phyloP scores from a whole-genome alignment of 495 filamentous ascomycete species.

The Talaromyces liani region DNA sequence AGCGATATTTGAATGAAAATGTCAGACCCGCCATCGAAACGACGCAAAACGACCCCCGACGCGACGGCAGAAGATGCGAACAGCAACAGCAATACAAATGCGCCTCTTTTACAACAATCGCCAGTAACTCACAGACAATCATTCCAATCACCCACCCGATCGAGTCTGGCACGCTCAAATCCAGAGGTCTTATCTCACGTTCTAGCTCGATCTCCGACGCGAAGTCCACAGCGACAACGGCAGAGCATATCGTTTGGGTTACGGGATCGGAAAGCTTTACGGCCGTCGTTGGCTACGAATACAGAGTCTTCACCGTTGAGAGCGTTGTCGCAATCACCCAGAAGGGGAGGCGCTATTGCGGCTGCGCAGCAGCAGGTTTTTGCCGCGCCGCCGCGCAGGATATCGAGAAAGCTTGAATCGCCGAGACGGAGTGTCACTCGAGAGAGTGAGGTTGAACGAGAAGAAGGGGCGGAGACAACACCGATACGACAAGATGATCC shows the following conservation, averaged over 20 bases:
- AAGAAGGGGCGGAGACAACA: background rate
- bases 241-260: conserved; percentile 22
- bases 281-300: conserved; percentile 29
- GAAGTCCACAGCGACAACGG: conserved; percentile 14
- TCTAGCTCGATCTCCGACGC: conserved; percentile 26
- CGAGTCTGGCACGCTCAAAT: conserved; percentile 56
- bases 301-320: conserved; percentile 32
- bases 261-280: conserved; percentile 28
- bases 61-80: conserved; percentile 18
- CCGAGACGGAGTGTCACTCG: conserved; percentile 8
- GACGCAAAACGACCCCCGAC: conserved; percentile 48
- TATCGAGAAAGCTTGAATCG: conserved; percentile 33
- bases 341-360: conserved; percentile 20
- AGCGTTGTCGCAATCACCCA: conserved; percentile 25
- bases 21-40: conserved; percentile 52
- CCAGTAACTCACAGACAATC: conserved; percentile 38
- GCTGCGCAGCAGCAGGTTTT: conserved; percentile 25
- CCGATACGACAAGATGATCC: conserved; percentile 18
- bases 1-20: conserved; percentile 19
- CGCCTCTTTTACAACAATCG: conserved; percentile 11
- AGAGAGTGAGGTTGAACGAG: conserved; percentile 1
- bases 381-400: conserved; percentile 32
- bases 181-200: conserved; percentile 49
- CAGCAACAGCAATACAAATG: conserved; percentile 8
- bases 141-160: conserved; percentile 58